phyloP scores from a whole-genome alignment of 1,284 basidiomycete genomes.

The Mycena sp. region DNA sequence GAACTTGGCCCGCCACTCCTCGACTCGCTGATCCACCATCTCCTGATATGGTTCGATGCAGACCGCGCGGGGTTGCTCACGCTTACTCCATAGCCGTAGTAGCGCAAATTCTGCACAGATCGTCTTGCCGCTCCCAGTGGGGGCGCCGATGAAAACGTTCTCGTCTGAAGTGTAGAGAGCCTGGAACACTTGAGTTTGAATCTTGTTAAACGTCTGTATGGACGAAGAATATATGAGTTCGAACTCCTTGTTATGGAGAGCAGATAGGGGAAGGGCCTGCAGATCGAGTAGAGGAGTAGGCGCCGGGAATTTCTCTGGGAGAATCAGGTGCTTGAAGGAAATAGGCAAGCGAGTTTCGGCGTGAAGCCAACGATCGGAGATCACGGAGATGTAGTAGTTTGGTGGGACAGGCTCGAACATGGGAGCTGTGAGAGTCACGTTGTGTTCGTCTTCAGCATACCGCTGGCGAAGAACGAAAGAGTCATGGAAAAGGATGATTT shows the following conservation, averaged over 20 bases:
- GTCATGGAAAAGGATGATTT: constrained; percentile 95
- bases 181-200: constrained; percentile 99
- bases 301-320: constrained; percentile 96
- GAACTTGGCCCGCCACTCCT: constrained; percentile 93
- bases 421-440: constrained; percentile 92
- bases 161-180: constrained; percentile 96
- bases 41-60: constrained; percentile 98
- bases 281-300: constrained; percentile 95
- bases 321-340: constrained; percentile 97
- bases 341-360: constrained; percentile 94
- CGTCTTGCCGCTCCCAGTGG: constrained; percentile 97
- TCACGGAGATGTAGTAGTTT: constrained; percentile 96
- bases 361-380: constrained; percentile 97
- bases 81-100: constrained; percentile 90
- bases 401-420: constrained; percentile 98
- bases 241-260: constrained; percentile 92
- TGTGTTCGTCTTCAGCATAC: constrained; percentile 94
- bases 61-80: constrained; percentile 86
- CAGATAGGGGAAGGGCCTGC: constrained; percentile 89
- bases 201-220: constrained; percentile 94
- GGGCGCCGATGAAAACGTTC: constrained; percentile 95
- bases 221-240: constrained; percentile 85
- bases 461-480: constrained; percentile 91
- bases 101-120: constrained; percentile 97
- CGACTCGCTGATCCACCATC: constrained; percentile 92